A percentile compares a stretch with the other conserved stretches of the same genome.
These are phyloP conservation scores for Apiospora arundinis DNA, from an alignment of 2,329 filamentous ascomycete genomes.

Conservation along the genomic window DNA sequence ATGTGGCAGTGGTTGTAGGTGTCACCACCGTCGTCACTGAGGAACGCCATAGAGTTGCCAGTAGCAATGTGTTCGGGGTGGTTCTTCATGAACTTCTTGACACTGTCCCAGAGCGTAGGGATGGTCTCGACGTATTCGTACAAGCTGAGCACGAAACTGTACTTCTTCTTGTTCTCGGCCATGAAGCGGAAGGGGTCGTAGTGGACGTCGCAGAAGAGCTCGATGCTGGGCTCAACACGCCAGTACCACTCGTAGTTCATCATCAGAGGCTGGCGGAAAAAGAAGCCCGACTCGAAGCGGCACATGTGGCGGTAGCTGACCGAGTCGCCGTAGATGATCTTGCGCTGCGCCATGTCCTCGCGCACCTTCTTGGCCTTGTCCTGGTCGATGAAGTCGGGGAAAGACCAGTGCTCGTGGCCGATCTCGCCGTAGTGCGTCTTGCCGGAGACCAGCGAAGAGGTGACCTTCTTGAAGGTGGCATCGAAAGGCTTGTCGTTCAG, in stretches of 20 bases:
- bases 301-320: conserved; percentile 99
- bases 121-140: conserved; percentile 98
- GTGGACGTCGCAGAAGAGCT: conserved; percentile 94
- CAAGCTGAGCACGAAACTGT: conserved; percentile 93
- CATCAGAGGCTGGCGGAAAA: conserved; percentile 95
- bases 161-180: conserved; percentile 96
- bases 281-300: conserved; percentile 98
- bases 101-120: conserved; percentile 92
- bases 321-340: conserved; percentile 98
- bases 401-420: conserved; percentile 93
- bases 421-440: conserved; percentile 92
- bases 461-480: conserved; percentile 91
- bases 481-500: conserved; percentile 96
- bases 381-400: conserved; percentile 93
- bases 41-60: conserved; percentile 87
- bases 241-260: conserved; percentile 99
- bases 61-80: conserved; percentile 86
- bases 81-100: conserved; percentile 90
- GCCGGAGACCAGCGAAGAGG: conserved; percentile 86
- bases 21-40: conserved; percentile 89
- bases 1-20: conserved; percentile 98
- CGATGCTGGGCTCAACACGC: conserved; percentile 96
- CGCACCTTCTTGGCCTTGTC: conserved; percentile 89
- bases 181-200: conserved; percentile 98
- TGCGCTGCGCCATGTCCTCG: conserved; percentile 90